Percentiles rank a stretch among this genome's conserved stretches.
phyloP scores from a whole-genome alignment of 768 basidiomycete species.

The Lentinula sp. region DNA sequence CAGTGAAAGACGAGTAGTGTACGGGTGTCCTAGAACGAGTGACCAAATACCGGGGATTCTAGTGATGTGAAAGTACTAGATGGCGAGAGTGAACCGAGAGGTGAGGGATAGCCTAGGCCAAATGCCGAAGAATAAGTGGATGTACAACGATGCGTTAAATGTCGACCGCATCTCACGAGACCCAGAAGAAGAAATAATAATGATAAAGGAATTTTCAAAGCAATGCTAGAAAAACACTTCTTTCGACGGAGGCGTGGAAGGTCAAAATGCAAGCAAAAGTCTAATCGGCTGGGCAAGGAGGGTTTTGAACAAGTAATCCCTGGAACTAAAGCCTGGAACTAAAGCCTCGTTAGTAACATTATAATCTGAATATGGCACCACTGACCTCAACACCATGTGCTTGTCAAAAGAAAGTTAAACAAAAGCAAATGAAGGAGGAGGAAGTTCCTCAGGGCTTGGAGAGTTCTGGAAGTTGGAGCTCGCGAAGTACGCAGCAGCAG shows the following conservation, averaged over 20 bases:
- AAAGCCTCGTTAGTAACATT: not conserved
- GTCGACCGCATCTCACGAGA: constrained; percentile 7
- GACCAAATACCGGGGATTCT: not conserved
- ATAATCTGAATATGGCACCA: not conserved
- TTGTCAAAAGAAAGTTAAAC: constrained; percentile 22
- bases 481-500: constrained; percentile 54
- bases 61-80: not conserved
- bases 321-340: not conserved
- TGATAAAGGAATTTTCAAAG: constrained; percentile 8
- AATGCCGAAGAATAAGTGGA: constrained; percentile 1
- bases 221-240: constrained; percentile 7
- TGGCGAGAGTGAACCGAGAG: not conserved
- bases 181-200: constrained; percentile 5
- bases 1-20: not conserved
- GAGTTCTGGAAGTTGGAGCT: constrained; percentile 85
- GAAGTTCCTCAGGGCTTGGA: constrained; percentile 77
- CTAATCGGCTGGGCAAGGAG: constrained; percentile 2
- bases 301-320: not conserved
- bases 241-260: constrained; percentile 4
- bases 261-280: constrained; percentile 5
- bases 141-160: constrained; percentile 1
- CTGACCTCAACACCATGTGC: not conserved
- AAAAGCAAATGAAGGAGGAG: constrained; percentile 59
- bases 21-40: constrained; percentile 7
- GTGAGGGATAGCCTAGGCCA: not conserved